Evolutionary conservation across 495 filamentous ascomycete genomes (phyloP).

Genomic region (Trichoderma gamsii): DNA sequence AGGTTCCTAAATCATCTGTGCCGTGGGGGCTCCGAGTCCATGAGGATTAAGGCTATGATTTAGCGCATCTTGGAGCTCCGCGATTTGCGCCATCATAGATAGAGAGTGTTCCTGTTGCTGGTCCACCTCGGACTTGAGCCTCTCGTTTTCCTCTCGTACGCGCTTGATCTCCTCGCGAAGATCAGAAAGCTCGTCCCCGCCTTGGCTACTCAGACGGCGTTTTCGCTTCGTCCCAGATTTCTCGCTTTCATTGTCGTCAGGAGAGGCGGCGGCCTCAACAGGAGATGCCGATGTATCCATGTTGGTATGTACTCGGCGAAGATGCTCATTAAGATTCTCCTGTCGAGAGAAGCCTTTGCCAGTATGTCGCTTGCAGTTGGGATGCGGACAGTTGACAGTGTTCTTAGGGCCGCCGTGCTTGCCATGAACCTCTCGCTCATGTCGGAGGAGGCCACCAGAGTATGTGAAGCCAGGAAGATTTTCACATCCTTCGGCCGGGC

Average conservation of each 20-base stretch:
- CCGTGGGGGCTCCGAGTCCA: constrained; percentile 10
- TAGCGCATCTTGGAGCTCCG: constrained; percentile 22
- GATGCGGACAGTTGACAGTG: constrained; percentile 67
- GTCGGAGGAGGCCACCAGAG: constrained; percentile 76
- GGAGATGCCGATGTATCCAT: constrained; percentile 19
- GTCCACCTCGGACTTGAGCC: constrained; percentile 30
- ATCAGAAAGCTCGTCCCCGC: constrained; percentile 22
- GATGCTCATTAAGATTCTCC: constrained; percentile 85
- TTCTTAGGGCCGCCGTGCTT: constrained; percentile 79
- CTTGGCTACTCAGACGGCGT: constrained; percentile 23
- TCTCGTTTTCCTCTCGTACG: constrained; percentile 33
- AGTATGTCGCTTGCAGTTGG: constrained; percentile 72
- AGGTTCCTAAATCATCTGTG: constrained; percentile 18
- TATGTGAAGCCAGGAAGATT: constrained; percentile 93
- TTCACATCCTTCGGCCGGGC: constrained; percentile 66
- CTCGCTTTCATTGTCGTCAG: constrained; percentile 32
- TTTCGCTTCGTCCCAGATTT: constrained; percentile 32
- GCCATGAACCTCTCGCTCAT: constrained; percentile 86
- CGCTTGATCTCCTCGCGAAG: constrained; percentile 37
- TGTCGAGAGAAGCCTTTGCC: constrained; percentile 75
- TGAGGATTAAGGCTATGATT: constrained; percentile 17
- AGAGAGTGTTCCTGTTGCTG: constrained; percentile 27
- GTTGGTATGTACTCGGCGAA: constrained; percentile 66
- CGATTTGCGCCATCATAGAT: constrained; percentile 27
- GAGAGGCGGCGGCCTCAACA: constrained; percentile 23